These are phyloP conservation scores for Fusarium guadeloupense DNA, from an alignment of 2,329 filamentous ascomycete genomes.

Conservation along the genomic window DNA sequence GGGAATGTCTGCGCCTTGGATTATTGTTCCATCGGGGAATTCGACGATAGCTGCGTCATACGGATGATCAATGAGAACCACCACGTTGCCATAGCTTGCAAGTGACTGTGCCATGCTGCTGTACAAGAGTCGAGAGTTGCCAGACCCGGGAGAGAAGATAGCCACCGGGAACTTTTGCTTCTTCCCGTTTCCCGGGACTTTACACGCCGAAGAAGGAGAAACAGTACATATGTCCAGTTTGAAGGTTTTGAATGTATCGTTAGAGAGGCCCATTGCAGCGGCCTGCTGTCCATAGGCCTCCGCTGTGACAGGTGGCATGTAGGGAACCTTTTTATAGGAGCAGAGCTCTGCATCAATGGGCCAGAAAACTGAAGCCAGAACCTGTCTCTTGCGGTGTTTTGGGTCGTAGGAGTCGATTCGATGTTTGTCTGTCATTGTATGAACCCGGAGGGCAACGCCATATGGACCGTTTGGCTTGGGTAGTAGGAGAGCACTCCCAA, in stretches of 20 bases:
- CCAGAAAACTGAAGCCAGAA: conserved; percentile 47
- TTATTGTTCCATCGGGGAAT: conserved; percentile 54
- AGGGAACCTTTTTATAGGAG: conserved; percentile 30
- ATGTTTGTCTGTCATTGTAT: conserved; percentile 43
- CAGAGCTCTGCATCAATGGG: conserved; percentile 43
- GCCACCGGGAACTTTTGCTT: conserved; percentile 41
- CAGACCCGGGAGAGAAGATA: conserved; percentile 57
- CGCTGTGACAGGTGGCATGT: conserved; percentile 49
- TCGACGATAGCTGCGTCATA: conserved; percentile 57
- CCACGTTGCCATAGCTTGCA: conserved; percentile 56
- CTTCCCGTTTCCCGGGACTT: background rate
- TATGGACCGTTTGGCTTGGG: conserved; percentile 46
- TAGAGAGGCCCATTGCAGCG: conserved; percentile 42
- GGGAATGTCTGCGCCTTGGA: conserved; percentile 19
- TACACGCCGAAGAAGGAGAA: conserved; percentile 16
- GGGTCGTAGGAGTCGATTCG: conserved; percentile 47
- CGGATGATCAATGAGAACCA: conserved; percentile 60
- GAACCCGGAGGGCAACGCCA: conserved; percentile 40
- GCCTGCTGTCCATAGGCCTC: conserved; percentile 43
- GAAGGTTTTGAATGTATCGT: conserved; percentile 43
- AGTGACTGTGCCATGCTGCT: conserved; percentile 55
- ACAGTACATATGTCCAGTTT: conserved; percentile 43
- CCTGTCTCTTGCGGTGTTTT: conserved; percentile 34
- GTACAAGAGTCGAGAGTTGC: conserved; percentile 55
- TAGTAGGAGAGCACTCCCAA: conserved; percentile 39